Conservation (phyloP, 768 basidiomycete species). For the Pulveroboletus sp. region DNA sequence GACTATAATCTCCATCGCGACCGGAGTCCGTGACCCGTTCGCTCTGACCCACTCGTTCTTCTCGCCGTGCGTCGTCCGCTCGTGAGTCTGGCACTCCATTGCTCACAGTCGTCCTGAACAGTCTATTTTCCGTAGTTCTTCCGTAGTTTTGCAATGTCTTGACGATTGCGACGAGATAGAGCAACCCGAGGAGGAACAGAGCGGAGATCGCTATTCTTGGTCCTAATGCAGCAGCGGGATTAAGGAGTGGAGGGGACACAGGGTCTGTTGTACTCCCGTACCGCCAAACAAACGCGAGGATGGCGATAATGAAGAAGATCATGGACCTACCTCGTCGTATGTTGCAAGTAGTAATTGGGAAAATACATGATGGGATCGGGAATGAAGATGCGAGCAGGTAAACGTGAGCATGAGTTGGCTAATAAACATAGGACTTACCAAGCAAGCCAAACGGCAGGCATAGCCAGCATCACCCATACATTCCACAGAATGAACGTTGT, state of each 20-base stretch:
- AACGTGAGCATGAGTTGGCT: background rate
- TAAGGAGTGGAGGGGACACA: slow-evolving; percentile 32
- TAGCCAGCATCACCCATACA: slow-evolving; percentile 62
- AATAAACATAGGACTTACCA: slow-evolving; percentile 39
- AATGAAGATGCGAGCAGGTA: background rate
- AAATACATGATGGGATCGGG: too few relatives aligned
- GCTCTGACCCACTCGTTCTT: slow-evolving; percentile 4
- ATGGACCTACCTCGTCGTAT: slow-evolving; percentile 46
- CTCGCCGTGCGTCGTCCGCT: background rate
- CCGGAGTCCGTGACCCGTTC: background rate
- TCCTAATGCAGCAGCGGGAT: slow-evolving; percentile 38
- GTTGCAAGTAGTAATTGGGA: background rate
- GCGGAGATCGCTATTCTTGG: slow-evolving; percentile 53
- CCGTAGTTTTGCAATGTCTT: slow-evolving; percentile 61
- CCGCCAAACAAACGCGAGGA: slow-evolving; percentile 65
- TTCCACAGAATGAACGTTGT: slow-evolving; percentile 54
- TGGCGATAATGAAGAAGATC: slow-evolving; percentile 56
- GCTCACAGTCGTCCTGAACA: background rate
- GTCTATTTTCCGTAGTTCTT: background rate
- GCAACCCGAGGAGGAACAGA: slow-evolving; percentile 51
- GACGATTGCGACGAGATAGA: slow-evolving; percentile 60
- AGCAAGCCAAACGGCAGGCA: slow-evolving; percentile 67
- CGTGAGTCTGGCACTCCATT: background rate
- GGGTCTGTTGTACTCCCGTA: slow-evolving; percentile 46
- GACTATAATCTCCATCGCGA: background rate